Evolutionary conservation across 192 early-diverging fungal genomes (phyloP).

Genomic region (Oehlia diaphana): DNA sequence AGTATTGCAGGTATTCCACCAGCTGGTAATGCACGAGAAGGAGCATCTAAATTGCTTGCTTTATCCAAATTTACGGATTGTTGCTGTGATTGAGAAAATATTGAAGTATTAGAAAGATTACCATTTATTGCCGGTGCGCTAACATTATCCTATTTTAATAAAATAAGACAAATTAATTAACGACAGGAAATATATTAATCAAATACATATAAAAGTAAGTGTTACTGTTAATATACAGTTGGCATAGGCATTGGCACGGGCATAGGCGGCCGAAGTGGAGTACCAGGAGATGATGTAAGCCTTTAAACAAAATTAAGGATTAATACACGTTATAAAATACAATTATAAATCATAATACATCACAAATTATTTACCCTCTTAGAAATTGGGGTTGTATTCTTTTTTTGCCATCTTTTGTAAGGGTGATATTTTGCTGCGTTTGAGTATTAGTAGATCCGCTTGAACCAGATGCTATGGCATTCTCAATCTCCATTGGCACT

Average conservation of each 20-base stretch:
- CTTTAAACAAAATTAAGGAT: background rate
- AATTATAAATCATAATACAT: background rate
- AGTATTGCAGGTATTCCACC: conserved; percentile 43
- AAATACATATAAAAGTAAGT: background rate
- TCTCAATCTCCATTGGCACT: no score
- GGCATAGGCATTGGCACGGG: background rate
- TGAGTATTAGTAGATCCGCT: conserved; percentile 24
- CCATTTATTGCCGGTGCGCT: background rate
- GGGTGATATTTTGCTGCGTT: conserved; percentile 58
- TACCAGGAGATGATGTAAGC: background rate
- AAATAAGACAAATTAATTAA: background rate
- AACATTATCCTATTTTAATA: background rate
- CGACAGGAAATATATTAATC: background rate
- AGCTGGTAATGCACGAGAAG: conserved; percentile 37
- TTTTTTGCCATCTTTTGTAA: conserved; percentile 80
- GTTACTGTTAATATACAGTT: background rate
- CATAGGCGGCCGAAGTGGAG: background rate
- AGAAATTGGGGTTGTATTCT: conserved; percentile 77
- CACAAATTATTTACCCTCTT: conserved; percentile 33
- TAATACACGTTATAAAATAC: no score
- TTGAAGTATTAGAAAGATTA: background rate
- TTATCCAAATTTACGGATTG: background rate
- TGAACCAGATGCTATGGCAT: background rate
- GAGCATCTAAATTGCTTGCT: conserved; percentile 36
- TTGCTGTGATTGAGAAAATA: background rate